Conservation (phyloP, 2,329 filamentous ascomycete genomes). For the Epichloe scottii region DNA sequence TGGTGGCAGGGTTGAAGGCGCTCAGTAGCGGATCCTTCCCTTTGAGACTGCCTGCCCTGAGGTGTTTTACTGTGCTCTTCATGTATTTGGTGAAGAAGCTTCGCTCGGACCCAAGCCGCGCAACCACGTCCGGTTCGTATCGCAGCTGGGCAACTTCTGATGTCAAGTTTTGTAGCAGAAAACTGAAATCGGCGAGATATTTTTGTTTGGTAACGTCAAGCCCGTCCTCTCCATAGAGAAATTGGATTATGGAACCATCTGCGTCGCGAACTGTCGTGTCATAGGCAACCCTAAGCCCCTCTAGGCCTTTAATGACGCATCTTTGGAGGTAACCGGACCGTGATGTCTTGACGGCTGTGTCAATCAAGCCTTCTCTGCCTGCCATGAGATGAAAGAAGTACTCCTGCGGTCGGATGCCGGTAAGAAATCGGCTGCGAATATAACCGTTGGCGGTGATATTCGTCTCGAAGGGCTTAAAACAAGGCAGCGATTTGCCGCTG, state of each 20-base stretch:
- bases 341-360: constrained; percentile 97
- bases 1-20: constrained; percentile 60
- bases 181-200: constrained; percentile 81
- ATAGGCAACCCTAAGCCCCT: constrained; percentile 83
- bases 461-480: constrained; percentile 86
- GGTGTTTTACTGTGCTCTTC: constrained; percentile 69
- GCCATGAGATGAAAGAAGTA: constrained; percentile 99
- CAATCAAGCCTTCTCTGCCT: constrained; percentile 92
- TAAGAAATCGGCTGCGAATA: constrained; percentile 92
- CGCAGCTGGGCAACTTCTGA: constrained; percentile 69
- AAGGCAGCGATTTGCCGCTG: constrained; percentile 89
- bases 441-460: constrained; percentile 84
- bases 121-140: constrained; percentile 40
- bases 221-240: constrained; percentile 93
- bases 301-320: constrained; percentile 97
- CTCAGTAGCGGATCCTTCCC: constrained; percentile 65
- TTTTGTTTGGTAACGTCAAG: constrained; percentile 90
- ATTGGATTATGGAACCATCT: constrained; percentile 87
- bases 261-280: constrained; percentile 90
- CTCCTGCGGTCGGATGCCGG: constrained; percentile 90
- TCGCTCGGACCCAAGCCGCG: constrained; percentile 36
- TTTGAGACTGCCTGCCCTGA: constrained; percentile 41
- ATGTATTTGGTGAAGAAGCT: constrained; percentile 60
- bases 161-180: constrained; percentile 73
- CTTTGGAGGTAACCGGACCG: constrained; percentile 92